These are phyloP conservation scores for Heritiera fomes DNA, from an alignment of 345 rosid species.

Conservation along the genomic window DNA sequence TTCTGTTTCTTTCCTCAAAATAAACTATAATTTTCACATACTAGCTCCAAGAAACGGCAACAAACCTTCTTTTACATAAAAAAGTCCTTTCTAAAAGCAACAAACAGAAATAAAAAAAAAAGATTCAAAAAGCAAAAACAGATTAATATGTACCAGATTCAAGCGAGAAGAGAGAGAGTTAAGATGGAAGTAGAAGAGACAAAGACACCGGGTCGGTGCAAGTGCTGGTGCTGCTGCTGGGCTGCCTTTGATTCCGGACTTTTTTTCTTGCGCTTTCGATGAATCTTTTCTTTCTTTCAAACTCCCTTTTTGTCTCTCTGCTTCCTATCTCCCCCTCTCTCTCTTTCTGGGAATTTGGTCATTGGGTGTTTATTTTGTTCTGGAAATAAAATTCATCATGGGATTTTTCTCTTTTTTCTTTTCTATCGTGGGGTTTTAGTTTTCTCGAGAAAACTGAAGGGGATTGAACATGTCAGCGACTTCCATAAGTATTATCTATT, in stretches of 20 bases:
- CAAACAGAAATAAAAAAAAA: not conserved
- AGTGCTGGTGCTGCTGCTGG: not conserved
- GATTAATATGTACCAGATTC: constrained; percentile 27
- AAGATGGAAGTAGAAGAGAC: not conserved
- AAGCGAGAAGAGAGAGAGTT: constrained; percentile 12
- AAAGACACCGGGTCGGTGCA: constrained; percentile 28
- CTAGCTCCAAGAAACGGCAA: constrained; percentile 10
- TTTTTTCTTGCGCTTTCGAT: constrained; percentile 1
- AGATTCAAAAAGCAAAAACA: not conserved
- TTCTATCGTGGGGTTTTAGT: not conserved
- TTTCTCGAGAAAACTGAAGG: constrained; percentile 14
- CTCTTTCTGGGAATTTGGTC: constrained; percentile 1
- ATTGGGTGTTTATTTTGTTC: not conserved
- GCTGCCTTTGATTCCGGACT: constrained; percentile 27
- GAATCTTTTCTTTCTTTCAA: constrained; percentile 25
- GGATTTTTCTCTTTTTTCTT: not conserved
- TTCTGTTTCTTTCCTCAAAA: constrained; percentile 21
- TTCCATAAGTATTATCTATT: not conserved
- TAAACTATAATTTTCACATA: not conserved
- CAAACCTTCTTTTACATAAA: not conserved
- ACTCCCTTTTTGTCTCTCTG: not conserved
- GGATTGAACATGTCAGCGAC: constrained; percentile 1
- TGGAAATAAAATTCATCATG: not conserved
- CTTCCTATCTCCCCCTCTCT: not conserved
- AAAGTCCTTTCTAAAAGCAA: not conserved